A percentile compares a stretch with the other conserved stretches of the same genome.
Evolutionary conservation across 768 basidiomycete genomes (phyloP).

Genomic region (Lactarius evosmus): DNA sequence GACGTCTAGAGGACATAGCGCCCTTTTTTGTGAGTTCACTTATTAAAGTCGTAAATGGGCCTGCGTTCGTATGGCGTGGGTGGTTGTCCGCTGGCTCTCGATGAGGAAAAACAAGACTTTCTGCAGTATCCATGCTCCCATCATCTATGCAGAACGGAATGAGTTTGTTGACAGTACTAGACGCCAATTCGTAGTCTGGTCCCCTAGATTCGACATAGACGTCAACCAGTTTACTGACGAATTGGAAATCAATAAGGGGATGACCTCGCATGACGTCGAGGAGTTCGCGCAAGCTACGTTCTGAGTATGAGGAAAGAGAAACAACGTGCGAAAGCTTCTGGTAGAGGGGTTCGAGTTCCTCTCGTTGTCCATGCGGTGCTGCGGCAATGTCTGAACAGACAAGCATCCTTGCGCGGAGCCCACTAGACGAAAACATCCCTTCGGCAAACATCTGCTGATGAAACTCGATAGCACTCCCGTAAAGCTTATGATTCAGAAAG

Average conservation of each 20-base stretch:
- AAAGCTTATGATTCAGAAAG: constrained; percentile 40
- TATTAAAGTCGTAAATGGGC: constrained; percentile 43
- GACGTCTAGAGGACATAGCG: constrained; percentile 30
- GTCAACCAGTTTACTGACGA: constrained; percentile 27
- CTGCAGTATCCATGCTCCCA: constrained; percentile 34
- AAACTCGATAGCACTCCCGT: constrained; percentile 40
- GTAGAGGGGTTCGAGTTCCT: constrained; percentile 26
- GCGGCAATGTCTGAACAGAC: constrained; percentile 36
- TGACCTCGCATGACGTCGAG: constrained; percentile 31
- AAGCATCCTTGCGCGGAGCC: constrained; percentile 42
- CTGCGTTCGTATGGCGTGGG: constrained; percentile 20
- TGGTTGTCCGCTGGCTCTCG: constrained; percentile 30
- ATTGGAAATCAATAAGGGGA: constrained; percentile 14
- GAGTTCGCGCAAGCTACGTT: constrained; percentile 35
- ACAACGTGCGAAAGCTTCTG: constrained; percentile 27
- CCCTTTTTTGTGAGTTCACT: constrained; percentile 36
- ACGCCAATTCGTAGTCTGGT: constrained; percentile 17
- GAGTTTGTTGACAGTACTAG: constrained; percentile 26
- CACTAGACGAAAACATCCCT: constrained; percentile 38
- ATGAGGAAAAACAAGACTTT: constrained; percentile 30
- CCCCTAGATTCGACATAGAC: constrained; percentile 17
- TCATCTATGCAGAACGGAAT: constrained; percentile 35
- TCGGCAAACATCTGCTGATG: constrained; percentile 43
- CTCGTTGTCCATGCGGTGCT: constrained; percentile 27
- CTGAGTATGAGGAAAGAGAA: constrained; percentile 30